Evolutionary conservation across 2,329 filamentous ascomycete species (phyloP).

Genomic region (Pestalotiopsis sp.): DNA sequence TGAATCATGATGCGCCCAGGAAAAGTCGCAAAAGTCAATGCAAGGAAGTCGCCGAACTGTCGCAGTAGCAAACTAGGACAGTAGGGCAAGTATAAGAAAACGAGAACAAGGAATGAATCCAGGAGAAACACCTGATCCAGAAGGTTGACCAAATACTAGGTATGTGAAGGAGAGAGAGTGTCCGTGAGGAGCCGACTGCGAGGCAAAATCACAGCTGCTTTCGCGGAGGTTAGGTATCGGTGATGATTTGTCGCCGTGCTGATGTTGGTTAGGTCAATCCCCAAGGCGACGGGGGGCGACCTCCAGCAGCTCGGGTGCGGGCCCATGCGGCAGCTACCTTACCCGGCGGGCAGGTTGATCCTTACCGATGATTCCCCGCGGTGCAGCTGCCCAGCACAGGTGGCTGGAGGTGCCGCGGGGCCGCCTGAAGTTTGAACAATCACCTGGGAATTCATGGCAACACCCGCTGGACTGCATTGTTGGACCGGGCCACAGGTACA

Average conservation of each 20-base stretch:
- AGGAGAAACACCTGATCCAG: not conserved
- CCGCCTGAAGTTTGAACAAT: too few relatives aligned
- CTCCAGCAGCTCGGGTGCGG: not conserved
- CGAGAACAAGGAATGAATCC: not conserved
- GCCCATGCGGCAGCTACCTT: not conserved
- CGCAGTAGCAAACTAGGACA: conserved; percentile 10
- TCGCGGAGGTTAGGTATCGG: conserved; percentile 1
- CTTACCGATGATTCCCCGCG: not conserved
- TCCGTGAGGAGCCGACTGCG: not conserved
- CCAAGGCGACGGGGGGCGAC: not conserved
- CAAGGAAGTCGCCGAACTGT: not conserved
- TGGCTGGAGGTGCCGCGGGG: not conserved
- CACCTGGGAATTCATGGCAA: not conserved
- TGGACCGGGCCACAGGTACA: too few relatives aligned
- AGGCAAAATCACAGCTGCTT: not conserved
- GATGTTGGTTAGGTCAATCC: not conserved
- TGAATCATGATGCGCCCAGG: conserved; percentile 18
- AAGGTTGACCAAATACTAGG: not conserved
- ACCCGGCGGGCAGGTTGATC: conserved; percentile 3
- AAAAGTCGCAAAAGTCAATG: conserved; percentile 3
- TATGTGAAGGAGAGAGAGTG: not conserved
- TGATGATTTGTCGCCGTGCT: conserved; percentile 9
- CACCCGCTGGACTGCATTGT: too few relatives aligned
- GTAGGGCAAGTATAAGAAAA: conserved; percentile 22
- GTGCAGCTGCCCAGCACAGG: not conserved